Percentiles rank a stretch among this genome's conserved stretches.
phyloP scores from a whole-genome alignment of 2,329 filamentous ascomycete species.

The Ascochyta clinopodiicola region DNA sequence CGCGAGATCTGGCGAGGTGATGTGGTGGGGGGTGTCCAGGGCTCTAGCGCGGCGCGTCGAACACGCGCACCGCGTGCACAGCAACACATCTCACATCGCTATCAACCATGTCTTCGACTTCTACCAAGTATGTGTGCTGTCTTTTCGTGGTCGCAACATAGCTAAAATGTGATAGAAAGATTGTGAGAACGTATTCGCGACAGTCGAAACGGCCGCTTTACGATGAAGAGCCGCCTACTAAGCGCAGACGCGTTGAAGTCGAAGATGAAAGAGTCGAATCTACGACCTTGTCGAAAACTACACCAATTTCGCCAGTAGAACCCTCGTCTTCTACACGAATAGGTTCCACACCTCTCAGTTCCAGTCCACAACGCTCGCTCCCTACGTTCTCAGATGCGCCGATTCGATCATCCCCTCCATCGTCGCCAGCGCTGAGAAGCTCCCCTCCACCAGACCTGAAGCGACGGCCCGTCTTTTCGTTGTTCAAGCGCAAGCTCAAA shows the following conservation, averaged over 20 bases:
- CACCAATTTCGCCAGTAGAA: not conserved
- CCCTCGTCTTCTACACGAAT: constrained; percentile 13
- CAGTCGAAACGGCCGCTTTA: constrained; percentile 36
- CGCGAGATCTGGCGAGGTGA: not conserved
- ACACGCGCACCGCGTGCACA: constrained; percentile 30
- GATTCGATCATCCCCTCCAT: constrained; percentile 38
- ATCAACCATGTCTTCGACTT: constrained; percentile 31
- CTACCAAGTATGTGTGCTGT: constrained; percentile 29
- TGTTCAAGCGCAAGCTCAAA: constrained; percentile 46
- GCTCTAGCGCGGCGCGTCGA: constrained; percentile 29
- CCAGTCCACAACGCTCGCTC: constrained; percentile 44
- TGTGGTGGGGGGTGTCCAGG: not conserved
- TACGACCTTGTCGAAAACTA: constrained; percentile 21
- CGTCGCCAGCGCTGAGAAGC: constrained; percentile 34
- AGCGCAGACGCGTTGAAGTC: constrained; percentile 48
- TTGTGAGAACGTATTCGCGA: constrained; percentile 47
- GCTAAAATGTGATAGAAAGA: constrained; percentile 36
- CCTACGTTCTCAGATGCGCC: constrained; percentile 52
- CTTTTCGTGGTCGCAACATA: not conserved
- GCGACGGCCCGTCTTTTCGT: constrained; percentile 59
- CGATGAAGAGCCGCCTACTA: constrained; percentile 43
- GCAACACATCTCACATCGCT: constrained; percentile 13
- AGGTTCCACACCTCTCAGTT: constrained; percentile 27
- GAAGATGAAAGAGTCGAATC: constrained; percentile 17
- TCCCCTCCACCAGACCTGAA: constrained; percentile 32